Conservation (phyloP, 129 eudicot genomes). For the Cynara cardunculus region DNA sequence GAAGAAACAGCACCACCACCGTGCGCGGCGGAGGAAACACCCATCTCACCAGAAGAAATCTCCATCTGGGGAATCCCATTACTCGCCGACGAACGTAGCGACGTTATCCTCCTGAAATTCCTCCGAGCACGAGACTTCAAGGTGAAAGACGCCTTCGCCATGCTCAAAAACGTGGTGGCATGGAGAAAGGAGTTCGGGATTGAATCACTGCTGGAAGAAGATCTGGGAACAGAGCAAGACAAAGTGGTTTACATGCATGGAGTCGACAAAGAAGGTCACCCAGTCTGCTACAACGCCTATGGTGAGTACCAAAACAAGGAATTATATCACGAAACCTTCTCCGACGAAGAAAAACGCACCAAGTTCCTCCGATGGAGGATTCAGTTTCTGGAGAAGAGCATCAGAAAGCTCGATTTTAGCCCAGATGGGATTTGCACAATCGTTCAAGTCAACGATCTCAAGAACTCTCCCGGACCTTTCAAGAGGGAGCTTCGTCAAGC, state of each 20-base stretch:
- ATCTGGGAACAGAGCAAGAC: constrained; percentile 48
- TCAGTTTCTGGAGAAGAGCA: constrained; percentile 70
- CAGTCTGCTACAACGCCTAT: constrained; percentile 72
- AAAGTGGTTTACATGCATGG: constrained; percentile 78
- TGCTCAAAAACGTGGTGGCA: constrained; percentile 60
- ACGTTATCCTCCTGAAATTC: constrained; percentile 68
- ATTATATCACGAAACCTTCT: constrained; percentile 57
- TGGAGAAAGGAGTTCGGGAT: constrained; percentile 78
- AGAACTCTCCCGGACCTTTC: constrained; percentile 77
- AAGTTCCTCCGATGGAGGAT: constrained; percentile 71
- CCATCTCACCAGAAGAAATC: constrained; percentile 59
- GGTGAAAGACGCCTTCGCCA: constrained; percentile 68
- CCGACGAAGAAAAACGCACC: constrained; percentile 64
- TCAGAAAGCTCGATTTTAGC: constrained; percentile 73
- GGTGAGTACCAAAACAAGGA: constrained; percentile 89
- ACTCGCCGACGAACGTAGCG: constrained; percentile 66
- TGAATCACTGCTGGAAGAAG: constrained; percentile 56
- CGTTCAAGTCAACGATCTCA: constrained; percentile 77
- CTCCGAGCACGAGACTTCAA: constrained; percentile 85
- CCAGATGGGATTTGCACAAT: constrained; percentile 68
- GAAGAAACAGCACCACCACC: no score
- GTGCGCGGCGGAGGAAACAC: constrained; percentile 28
- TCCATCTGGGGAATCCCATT: constrained; percentile 76
- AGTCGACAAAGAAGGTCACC: constrained; percentile 79
- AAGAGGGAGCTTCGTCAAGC: constrained; percentile 74